Conservation (phyloP, 805 yeast species). For the Myxozyma geophila region DNA sequence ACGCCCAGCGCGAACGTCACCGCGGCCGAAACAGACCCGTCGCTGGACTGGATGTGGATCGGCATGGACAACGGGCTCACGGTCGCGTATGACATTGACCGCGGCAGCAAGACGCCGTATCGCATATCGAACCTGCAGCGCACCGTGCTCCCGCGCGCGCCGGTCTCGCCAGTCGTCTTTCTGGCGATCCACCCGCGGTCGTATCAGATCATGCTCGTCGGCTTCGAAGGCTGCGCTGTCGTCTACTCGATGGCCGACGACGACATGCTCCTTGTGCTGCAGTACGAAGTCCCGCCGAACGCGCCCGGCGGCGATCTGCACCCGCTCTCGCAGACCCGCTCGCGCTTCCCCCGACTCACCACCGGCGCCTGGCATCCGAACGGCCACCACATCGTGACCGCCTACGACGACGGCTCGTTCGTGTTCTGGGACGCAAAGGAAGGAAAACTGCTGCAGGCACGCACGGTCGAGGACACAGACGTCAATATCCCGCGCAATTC, state of each 20-base stretch:
- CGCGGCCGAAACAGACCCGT: conserved; percentile 77
- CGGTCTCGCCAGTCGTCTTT: conserved; percentile 65
- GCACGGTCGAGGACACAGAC: conserved; percentile 68
- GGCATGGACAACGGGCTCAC: conserved; percentile 80
- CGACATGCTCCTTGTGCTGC: conserved; percentile 58
- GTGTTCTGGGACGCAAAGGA: conserved; percentile 92
- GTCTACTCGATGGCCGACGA: conserved; percentile 68
- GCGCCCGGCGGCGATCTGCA: conserved; percentile 70
- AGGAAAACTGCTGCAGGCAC: conserved; percentile 74
- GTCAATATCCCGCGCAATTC: conserved; percentile 57
- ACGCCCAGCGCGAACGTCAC: conserved; percentile 70
- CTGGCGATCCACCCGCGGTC: conserved; percentile 89
- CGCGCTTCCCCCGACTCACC: conserved; percentile 50
- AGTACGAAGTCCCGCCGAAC: conserved; percentile 66
- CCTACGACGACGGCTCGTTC: conserved; percentile 79
- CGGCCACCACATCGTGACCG: conserved; percentile 79
- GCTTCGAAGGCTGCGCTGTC: conserved; percentile 71
- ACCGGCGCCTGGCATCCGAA: conserved; percentile 88
- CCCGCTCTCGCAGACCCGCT: conserved; percentile 35
- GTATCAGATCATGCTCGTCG: conserved; percentile 72
- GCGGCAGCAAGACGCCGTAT: conserved; percentile 67
- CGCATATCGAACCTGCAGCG: conserved; percentile 75
- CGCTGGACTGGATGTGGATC: conserved; percentile 81
- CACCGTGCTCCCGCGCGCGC: conserved; percentile 34
- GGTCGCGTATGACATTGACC: conserved; percentile 77